A percentile compares a stretch with the other conserved stretches of the same genome.
Conservation (phyloP, 208 protist genomes). For the Trypanosoma lewisi region DNA sequence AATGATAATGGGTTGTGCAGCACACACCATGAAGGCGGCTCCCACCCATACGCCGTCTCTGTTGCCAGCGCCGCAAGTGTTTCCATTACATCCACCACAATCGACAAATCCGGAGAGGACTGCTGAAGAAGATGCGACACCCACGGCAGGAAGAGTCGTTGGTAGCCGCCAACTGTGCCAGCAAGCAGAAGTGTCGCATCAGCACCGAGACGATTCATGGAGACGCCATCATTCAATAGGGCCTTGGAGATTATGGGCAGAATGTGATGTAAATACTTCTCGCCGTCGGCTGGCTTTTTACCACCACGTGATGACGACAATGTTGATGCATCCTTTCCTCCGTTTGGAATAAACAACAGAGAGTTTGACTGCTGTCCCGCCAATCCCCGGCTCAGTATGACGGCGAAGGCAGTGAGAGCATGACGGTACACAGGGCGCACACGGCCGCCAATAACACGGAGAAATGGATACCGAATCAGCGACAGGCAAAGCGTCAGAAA, state of each 20-base stretch:
- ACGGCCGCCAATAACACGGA: conserved; percentile 38
- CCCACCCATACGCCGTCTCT: conserved; percentile 18
- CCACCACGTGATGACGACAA: not conserved
- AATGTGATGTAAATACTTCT: conserved; percentile 24
- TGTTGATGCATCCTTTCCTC: not conserved
- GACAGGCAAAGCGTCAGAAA: conserved; percentile 42
- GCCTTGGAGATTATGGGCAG: conserved; percentile 32
- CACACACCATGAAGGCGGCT: conserved; percentile 28
- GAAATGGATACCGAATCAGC: conserved; percentile 67
- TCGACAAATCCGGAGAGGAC: conserved; percentile 10
- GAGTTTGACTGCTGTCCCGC: conserved; percentile 26
- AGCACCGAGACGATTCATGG: conserved; percentile 41
- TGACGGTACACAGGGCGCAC: conserved; percentile 60
- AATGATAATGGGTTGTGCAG: conserved; percentile 25
- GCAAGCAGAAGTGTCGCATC: conserved; percentile 66
- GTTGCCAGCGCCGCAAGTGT: conserved; percentile 7
- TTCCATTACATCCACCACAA: conserved; percentile 23
- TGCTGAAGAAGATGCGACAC: conserved; percentile 23
- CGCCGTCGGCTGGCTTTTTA: conserved; percentile 5
- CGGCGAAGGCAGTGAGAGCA: conserved; percentile 50
- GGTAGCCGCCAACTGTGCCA: conserved; percentile 69
- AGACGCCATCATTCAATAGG: conserved; percentile 30
- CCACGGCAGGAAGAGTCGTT: conserved; percentile 69
- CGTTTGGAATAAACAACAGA: conserved; percentile 47
- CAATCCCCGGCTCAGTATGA: conserved; percentile 43